Evolutionary conservation across 768 basidiomycete genomes (phyloP), one percentile per base, ranked within the genome.

Genomic region (Galerina marginata): DNA sequence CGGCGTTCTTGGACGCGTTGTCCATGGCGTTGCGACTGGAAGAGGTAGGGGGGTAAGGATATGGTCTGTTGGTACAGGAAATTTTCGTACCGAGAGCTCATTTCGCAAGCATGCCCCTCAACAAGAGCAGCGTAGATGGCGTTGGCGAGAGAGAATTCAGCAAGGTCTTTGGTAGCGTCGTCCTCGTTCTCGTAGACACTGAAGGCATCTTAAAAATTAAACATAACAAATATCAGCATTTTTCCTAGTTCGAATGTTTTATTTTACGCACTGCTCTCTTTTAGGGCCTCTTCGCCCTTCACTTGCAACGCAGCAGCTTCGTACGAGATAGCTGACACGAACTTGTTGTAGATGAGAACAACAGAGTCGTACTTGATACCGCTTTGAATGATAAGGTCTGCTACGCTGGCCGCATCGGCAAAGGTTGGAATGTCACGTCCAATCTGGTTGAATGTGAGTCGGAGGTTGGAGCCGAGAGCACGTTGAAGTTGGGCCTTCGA

Each of bases 1-100:
- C 80, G 59, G 97, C 97, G 76, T 99, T 99, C 88, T 99, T 99
- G 66, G 96, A 95, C 49, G 96, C 96, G 72, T 95, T 99, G 86
- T 99, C 97, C 97, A 99, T 99, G 71, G 97, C 97, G 67, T 96
- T 98, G 67, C 96, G 91, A 76, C 96, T 89, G 53, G 54, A 65
- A 51, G 16, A 58, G 57, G 20, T 43, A 58, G 57, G 20, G 44
- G 56, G 38, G 60, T 55, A 44, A 10, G 42, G 40, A 50, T 42
- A 37, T 7, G 26, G 40, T 4, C 55, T 14, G 20, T 20, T 38
- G 4, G 44, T 26, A 20, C 7, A 33, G 36, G 50, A 62, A 40
- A 62, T 25, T 11, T 10, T 60, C 79, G 72, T 76, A 94, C 93
- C 91, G 92, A 70, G 93, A 89, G 66, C 90, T 93, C 73, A 90